Percentiles rank a stretch among this genome's conserved stretches.
These are phyloP conservation scores for Erodium moschatum DNA, from an alignment of 441 rosid genomes.

Conservation along the genomic window DNA sequence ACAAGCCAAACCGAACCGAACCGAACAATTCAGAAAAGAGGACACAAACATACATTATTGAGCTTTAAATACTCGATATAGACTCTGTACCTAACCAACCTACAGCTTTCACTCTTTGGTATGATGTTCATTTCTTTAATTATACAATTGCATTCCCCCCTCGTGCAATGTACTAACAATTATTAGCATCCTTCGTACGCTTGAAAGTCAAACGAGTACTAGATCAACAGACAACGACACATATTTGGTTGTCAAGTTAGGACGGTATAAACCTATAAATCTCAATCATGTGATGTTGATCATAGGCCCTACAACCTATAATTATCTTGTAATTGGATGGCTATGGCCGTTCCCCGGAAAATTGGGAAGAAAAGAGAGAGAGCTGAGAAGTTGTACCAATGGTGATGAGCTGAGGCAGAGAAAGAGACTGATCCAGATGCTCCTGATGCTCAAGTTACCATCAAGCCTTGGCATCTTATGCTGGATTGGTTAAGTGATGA, in stretches of 20 bases:
- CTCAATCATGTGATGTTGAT: slow-evolving; percentile 2
- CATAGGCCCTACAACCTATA: background rate
- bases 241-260: background rate
- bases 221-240: background rate
- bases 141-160: background rate
- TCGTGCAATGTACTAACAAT: slow-evolving; percentile 9
- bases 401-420: background rate
- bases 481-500: slow-evolving; percentile 12
- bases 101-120: slow-evolving; percentile 9
- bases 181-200: background rate
- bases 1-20: slow-evolving; percentile 6
- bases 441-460: slow-evolving; percentile 11
- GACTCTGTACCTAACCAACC: slow-evolving; percentile 1
- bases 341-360: background rate
- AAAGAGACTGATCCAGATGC: background rate
- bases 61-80: slow-evolving; percentile 1
- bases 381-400: background rate
- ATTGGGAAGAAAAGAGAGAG: background rate
- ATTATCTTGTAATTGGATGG: background rate
- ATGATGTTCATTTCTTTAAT: background rate
- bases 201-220: slow-evolving; percentile 4
- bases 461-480: slow-evolving; percentile 17
- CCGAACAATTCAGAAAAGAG: slow-evolving; percentile 3
- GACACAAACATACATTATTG: slow-evolving; percentile 3
- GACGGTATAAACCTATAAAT: background rate